Conservation (phyloP, 106 monocot species). For the Phalaenopsis aphrodite region DNA sequence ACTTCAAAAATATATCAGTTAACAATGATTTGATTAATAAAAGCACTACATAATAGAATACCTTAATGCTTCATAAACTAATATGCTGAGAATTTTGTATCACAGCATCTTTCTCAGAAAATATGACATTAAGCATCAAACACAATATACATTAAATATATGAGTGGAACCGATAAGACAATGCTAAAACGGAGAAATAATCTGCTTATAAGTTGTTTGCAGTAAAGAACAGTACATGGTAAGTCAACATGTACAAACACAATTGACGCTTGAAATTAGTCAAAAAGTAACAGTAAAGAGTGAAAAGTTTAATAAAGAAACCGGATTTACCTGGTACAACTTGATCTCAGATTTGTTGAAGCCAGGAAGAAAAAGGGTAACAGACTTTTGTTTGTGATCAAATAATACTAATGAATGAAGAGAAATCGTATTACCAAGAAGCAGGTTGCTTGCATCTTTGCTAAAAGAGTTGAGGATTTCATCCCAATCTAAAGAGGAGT, state of each 20-base stretch:
- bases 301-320: background rate
- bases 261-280: background rate
- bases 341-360: conserved; percentile 93
- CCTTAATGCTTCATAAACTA: background rate
- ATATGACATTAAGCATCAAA: background rate
- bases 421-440: conserved; percentile 18
- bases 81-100: background rate
- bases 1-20: no score
- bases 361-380: conserved; percentile 90
- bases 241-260: background rate
- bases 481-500: conserved; percentile 48
- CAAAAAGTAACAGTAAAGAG: background rate
- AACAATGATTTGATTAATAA: no score
- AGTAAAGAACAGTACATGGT: background rate
- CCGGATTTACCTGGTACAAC: conserved; percentile 62
- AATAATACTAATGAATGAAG: conserved; percentile 48
- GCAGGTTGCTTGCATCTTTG: conserved; percentile 34
- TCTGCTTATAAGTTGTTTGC: background rate
- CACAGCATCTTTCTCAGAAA: background rate
- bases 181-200: background rate
- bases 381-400: conserved; percentile 40
- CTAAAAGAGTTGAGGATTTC: conserved; percentile 20
- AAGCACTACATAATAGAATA: no score
- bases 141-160: background rate
- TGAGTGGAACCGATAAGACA: background rate